Percentiles rank a stretch among this genome's conserved stretches.
phyloP scores from a whole-genome alignment of 2,329 filamentous ascomycete species.

The Talaromyces rugulosus region DNA sequence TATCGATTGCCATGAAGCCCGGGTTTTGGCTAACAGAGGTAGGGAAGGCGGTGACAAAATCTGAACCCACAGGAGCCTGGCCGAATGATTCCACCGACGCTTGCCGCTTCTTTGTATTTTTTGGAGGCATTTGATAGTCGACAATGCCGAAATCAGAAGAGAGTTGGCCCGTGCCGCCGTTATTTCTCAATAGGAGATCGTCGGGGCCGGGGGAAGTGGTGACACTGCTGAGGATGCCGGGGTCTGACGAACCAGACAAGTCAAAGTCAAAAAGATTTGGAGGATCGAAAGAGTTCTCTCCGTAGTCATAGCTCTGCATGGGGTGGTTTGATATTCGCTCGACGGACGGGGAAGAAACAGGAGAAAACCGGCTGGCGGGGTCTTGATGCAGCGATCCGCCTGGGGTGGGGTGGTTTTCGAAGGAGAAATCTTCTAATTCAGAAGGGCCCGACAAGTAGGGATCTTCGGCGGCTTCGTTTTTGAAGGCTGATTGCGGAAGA shows the following conservation, averaged over 20 bases:
- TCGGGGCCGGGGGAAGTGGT: conserved; percentile 1
- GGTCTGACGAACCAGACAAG: conserved; percentile 6
- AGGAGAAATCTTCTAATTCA: conserved; percentile 34
- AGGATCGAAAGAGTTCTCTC: conserved; percentile 3
- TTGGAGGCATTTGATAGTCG: background rate
- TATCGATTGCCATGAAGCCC: conserved; percentile 7
- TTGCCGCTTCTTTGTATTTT: background rate
- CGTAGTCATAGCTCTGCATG: conserved; percentile 4
- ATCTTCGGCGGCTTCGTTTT: conserved; percentile 30
- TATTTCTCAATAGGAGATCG: background rate
- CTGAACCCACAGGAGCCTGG: background rate
- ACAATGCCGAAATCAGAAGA: background rate
- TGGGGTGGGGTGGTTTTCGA: conserved; percentile 9
- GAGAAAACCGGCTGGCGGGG: conserved; percentile 19
- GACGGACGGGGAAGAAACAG: conserved; percentile 18
- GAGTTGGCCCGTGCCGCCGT: background rate
- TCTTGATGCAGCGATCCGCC: conserved; percentile 5
- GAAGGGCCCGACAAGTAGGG: conserved; percentile 36
- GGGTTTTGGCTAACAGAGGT: background rate
- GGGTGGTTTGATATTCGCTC: conserved; percentile 1
- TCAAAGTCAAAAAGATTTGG: conserved; percentile 4
- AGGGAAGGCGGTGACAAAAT: background rate
- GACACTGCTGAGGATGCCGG: background rate
- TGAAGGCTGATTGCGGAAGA: conserved; percentile 21
- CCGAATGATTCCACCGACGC: background rate